Percentiles rank a stretch among this genome's conserved stretches.
Evolutionary conservation across 1,284 basidiomycete species (phyloP).

Genomic region (Cutaneotrichosporon sp.): DNA sequence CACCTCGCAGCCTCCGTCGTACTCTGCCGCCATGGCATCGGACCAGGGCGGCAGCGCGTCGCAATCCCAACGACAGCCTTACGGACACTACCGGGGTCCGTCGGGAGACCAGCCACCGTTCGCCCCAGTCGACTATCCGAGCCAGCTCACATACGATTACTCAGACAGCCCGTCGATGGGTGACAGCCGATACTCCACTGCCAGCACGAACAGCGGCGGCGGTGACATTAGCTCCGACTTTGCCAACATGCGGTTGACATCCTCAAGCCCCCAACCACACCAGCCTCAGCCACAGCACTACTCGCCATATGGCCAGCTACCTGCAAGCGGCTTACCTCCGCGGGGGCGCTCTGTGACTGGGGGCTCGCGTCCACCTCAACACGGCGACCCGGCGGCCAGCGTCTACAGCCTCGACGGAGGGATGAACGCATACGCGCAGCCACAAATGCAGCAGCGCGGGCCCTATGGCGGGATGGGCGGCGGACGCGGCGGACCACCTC

Average conservation of each 20-base stretch:
- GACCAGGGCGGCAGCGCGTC: neutral
- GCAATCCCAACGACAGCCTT: neutral
- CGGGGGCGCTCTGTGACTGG: conserved; percentile 20
- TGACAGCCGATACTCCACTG: neutral
- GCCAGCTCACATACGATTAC: conserved; percentile 10
- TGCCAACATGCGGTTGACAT: conserved; percentile 30
- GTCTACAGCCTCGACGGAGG: conserved; percentile 47
- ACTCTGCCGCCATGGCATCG: neutral
- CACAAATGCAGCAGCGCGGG: neutral
- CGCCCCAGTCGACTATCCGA: conserved; percentile 39
- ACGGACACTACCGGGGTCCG: neutral
- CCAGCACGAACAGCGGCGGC: neutral
- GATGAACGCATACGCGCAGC: conserved; percentile 35
- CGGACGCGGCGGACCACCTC: conserved; percentile 1
- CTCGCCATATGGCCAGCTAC: neutral
- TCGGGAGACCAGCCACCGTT: conserved; percentile 23
- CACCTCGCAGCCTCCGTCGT: conserved; percentile 12
- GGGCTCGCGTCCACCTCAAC: conserved; percentile 14
- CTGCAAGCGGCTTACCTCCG: neutral
- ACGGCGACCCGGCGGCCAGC: conserved; percentile 35
- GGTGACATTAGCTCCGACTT: conserved; percentile 33
- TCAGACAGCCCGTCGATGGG: neutral
- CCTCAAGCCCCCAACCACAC: conserved; percentile 3
- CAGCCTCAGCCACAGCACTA: neutral
- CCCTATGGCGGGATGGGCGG: neutral